These are phyloP conservation scores for Penicillium sp. DNA, from an alignment of 2,329 filamentous ascomycete genomes.

Conservation along the genomic window DNA sequence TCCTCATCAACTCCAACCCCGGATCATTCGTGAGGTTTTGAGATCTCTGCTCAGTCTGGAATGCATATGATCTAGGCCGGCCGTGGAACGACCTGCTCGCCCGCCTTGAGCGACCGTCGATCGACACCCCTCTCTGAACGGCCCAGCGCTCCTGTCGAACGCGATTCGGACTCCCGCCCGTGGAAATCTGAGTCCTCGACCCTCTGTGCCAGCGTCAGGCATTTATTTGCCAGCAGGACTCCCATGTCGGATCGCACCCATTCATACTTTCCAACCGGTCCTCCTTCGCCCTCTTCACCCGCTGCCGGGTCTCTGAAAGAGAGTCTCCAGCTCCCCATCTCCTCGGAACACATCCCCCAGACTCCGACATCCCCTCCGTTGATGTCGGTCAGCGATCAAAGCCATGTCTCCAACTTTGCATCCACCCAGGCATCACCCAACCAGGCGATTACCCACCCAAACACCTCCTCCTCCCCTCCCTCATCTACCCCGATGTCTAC, in stretches of 20 bases:
- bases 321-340: constrained; percentile 26
- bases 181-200: constrained; percentile 15
- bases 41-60: constrained; percentile 22
- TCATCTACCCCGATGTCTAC: constrained; percentile 45
- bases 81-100: constrained; percentile 35
- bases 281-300: constrained; percentile 46
- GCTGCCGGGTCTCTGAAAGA: constrained; percentile 41
- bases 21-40: constrained; percentile 14
- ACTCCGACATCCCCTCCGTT: constrained; percentile 48
- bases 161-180: constrained; percentile 19
- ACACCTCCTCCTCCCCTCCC: constrained; percentile 43
- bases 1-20: constrained; percentile 15
- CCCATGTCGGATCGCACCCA: constrained; percentile 42
- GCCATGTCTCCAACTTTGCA: constrained; percentile 48
- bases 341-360: constrained; percentile 37
- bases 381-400: constrained; percentile 52
- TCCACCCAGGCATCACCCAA: constrained; percentile 47
- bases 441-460: constrained; percentile 43
- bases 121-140: constrained; percentile 27
- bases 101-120: constrained; percentile 36
- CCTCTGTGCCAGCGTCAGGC: constrained; percentile 6
- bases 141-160: constrained; percentile 19
- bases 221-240: constrained; percentile 15
- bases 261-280: constrained; percentile 37
- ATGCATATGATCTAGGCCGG: constrained; percentile 35